A percentile compares a stretch with the other conserved stretches of the same genome.
These are phyloP conservation scores for Limnomonas spitsbergensis DNA, from an alignment of 139 green algal genomes.

Conservation along the genomic window DNA sequence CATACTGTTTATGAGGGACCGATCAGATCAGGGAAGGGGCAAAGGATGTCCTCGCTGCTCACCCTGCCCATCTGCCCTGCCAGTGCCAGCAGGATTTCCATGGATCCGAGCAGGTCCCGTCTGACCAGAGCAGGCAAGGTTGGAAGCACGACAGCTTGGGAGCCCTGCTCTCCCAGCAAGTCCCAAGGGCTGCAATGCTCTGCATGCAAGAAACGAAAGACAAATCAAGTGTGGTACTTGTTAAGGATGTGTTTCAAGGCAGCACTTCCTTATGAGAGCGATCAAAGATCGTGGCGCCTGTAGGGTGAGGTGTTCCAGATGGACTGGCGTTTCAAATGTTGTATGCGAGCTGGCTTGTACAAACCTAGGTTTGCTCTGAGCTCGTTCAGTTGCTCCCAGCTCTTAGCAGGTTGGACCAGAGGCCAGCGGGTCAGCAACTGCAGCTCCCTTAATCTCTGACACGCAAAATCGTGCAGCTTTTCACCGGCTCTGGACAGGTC, in stretches of 20 bases:
- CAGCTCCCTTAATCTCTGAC: not conserved
- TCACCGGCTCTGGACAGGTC: not conserved
- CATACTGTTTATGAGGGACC: not conserved
- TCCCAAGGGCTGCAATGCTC: not conserved
- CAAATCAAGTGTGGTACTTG: not conserved
- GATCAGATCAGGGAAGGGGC: not conserved
- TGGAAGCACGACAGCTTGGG: not conserved
- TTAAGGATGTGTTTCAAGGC: not conserved
- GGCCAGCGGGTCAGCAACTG: conserved; percentile 5
- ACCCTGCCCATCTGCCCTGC: conserved; percentile 21
- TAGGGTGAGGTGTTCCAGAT: not conserved
- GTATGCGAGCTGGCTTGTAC: not conserved
- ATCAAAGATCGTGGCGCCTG: not conserved
- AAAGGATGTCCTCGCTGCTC: too few relatives aligned
- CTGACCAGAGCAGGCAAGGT: not conserved
- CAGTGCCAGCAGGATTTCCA: conserved; percentile 35
- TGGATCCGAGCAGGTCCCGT: conserved; percentile 1
- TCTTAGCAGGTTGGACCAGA: not conserved
- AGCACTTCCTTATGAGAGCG: not conserved
- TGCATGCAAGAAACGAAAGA: not conserved
- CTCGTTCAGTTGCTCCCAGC: not conserved
- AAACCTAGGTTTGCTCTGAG: not conserved
- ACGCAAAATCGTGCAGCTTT: not conserved
- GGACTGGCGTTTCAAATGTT: not conserved
- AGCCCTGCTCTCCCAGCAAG: not conserved